Conservation (phyloP, 306 rosid genomes). For the Vachellia pachyceras region DNA sequence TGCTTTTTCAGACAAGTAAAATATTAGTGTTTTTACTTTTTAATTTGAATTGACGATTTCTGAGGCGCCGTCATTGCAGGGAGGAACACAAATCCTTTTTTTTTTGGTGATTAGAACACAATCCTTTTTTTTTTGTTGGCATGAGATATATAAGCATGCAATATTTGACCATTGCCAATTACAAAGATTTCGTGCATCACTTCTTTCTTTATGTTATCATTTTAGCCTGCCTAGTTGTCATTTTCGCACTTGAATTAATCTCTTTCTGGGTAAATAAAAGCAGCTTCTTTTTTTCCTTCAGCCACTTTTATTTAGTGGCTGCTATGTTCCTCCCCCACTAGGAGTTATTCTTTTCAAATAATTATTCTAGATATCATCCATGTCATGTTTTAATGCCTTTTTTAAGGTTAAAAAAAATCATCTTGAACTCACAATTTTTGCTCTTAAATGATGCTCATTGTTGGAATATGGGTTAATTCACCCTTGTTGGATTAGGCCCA, state of each 20-base stretch:
- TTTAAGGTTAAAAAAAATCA: too few relatives aligned
- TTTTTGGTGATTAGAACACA: neutral
- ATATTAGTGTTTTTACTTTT: too few relatives aligned
- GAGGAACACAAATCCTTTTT: neutral
- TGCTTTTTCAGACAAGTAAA: too few relatives aligned
- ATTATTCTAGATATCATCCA: too few relatives aligned
- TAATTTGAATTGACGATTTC: neutral
- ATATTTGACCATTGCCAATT: neutral
- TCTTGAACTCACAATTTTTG: too few relatives aligned
- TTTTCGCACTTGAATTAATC: neutral
- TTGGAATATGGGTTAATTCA: too few relatives aligned
- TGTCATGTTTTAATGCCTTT: too few relatives aligned
- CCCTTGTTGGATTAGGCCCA: too few relatives aligned
- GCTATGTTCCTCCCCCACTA: neutral
- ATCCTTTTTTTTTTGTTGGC: neutral
- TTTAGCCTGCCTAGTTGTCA: neutral
- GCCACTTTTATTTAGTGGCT: conserved; percentile 8
- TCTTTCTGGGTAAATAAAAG: neutral
- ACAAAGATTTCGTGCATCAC: neutral
- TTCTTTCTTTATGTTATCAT: neutral
- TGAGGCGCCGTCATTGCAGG: neutral
- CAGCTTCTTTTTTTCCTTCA: neutral
- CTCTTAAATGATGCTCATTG: too few relatives aligned
- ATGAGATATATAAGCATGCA: neutral
- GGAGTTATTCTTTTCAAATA: too few relatives aligned